Percentiles rank a stretch among this genome's conserved stretches.
phyloP scores from a whole-genome alignment of 2,329 filamentous ascomycete genomes.

The Penicillium capsulatum region DNA sequence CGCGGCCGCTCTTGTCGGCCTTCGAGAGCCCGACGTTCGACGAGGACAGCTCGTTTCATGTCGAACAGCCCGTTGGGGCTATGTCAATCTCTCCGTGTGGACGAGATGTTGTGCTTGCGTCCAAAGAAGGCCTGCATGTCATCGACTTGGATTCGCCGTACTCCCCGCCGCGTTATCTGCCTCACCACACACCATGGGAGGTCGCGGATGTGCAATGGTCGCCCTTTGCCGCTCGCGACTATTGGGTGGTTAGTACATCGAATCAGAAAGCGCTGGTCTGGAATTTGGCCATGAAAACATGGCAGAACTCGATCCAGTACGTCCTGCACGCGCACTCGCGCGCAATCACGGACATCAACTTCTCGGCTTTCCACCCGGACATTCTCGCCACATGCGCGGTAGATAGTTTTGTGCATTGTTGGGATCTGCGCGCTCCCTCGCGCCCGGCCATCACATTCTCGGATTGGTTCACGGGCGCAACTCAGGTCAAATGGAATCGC shows the following conservation, averaged over 20 bases:
- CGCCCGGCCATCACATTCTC: conserved; percentile 76
- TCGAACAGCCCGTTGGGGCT: conserved; percentile 75
- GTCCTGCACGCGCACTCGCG: conserved; percentile 80
- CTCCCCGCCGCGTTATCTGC: conserved; percentile 77
- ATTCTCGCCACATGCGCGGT: conserved; percentile 85
- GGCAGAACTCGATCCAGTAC: conserved; percentile 80
- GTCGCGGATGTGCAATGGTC: conserved; percentile 97
- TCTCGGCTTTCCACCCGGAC: conserved; percentile 88
- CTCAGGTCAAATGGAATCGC: conserved; percentile 91
- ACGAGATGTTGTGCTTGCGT: conserved; percentile 83
- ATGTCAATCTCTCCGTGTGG: conserved; percentile 91
- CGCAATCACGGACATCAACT: conserved; percentile 94
- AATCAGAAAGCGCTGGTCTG: conserved; percentile 93
- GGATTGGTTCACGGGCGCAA: conserved; percentile 90
- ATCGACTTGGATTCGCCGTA: conserved; percentile 89
- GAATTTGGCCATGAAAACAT: conserved; percentile 71
- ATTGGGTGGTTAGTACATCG: conserved; percentile 90
- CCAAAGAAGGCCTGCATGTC: conserved; percentile 82
- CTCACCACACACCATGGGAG: conserved; percentile 86
- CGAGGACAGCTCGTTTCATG: conserved; percentile 75
- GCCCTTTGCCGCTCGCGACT: conserved; percentile 80
- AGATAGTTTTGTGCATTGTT: conserved; percentile 88
- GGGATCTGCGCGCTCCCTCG: conserved; percentile 74
- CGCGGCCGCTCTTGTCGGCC: conserved; percentile 50
- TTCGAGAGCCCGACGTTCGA: conserved; percentile 87